Conservation (phyloP, 2,329 filamentous ascomycete genomes). For the Coniochaeta sp. region DNA sequence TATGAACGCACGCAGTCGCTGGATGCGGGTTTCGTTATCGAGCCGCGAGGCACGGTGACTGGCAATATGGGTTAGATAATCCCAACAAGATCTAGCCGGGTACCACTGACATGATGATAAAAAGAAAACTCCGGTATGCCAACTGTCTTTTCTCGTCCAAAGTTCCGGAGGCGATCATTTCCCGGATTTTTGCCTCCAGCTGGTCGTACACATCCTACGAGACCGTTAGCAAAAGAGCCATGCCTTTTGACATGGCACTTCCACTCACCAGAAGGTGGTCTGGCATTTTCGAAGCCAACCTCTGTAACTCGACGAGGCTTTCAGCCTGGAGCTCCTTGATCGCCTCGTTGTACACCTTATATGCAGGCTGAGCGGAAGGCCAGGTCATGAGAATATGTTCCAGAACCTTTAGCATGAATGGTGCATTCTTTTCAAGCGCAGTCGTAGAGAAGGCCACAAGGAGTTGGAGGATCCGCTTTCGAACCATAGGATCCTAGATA, state of each 20-base stretch:
- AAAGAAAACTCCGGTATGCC: conserved; percentile 82
- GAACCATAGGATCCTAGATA: conserved; percentile 66
- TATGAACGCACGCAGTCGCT: conserved; percentile 69
- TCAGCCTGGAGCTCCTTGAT: conserved; percentile 83
- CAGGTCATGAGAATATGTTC: conserved; percentile 85
- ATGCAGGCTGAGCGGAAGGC: conserved; percentile 63
- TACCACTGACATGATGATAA: conserved; percentile 70
- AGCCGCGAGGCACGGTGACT: conserved; percentile 76
- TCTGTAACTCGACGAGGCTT: conserved; percentile 79
- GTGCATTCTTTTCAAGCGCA: conserved; percentile 66
- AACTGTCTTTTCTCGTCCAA: conserved; percentile 78
- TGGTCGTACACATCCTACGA: conserved; percentile 72
- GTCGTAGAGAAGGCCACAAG: conserved; percentile 79
- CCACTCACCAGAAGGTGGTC: conserved; percentile 69
- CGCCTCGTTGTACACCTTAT: conserved; percentile 72
- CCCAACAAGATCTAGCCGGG: background rate
- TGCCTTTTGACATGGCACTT: background rate
- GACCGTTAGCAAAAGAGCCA: background rate
- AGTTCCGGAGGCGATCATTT: conserved; percentile 65
- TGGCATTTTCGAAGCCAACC: conserved; percentile 82
- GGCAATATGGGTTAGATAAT: conserved; percentile 5
- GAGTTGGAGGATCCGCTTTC: conserved; percentile 73
- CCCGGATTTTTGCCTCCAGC: conserved; percentile 73
- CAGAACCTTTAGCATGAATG: conserved; percentile 81
- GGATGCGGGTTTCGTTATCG: conserved; percentile 61